Base-by-base conservation (phyloP, 23 red algal species). In the Gracilariopsis chorda region DNA sequence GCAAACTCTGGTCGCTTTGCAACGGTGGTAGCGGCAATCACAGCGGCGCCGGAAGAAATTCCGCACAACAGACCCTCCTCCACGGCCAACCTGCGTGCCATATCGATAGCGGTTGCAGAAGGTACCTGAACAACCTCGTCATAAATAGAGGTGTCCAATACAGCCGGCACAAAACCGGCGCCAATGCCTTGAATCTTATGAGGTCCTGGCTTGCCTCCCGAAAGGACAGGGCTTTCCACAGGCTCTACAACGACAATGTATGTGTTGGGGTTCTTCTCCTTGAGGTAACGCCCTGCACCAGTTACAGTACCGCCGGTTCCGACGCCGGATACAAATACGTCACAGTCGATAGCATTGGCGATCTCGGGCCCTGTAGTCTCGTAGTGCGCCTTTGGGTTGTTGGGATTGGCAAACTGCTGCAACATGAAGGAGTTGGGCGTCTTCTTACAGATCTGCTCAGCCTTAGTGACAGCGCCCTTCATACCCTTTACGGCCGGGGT, bases 101-200 rank as follows among this genome's bases (percentile, higher is more conserved):
- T 98, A 27, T 83, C 84, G 46, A 98, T 98, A 4, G 91, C 30
- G 47, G 92, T 60, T 7, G 53, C 35, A 36, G 69, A 83, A 30
- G 69, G 88, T 23, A 98, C 95, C 39, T 90, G 84, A 51, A 94
- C 75, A 44, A 98, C 77, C 62, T 98, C 95, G 76, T 98, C 85
- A 63, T 98, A 98, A 20, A 98, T 98, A 36, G 29, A 37, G 7
- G 95, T 98, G 85, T 98, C 91, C 71, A 98, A 69, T 67, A 94
- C 88, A 45, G 78, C 90, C 8, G 95, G 95, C 16, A 98, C 88
- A 82, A 98, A 98, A 6, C 95, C 95, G 39, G 95, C 95, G 69
- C 95, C 95, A 49, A 98, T 98, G 47, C 95, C 95, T 65, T 98
- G 95, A 43, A 98, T 98, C 56, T 98, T 98, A 70, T 98, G 95